These are phyloP conservation scores for Metschnikowia gelsemii DNA, from an alignment of 805 yeast species.

Conservation along the genomic window DNA sequence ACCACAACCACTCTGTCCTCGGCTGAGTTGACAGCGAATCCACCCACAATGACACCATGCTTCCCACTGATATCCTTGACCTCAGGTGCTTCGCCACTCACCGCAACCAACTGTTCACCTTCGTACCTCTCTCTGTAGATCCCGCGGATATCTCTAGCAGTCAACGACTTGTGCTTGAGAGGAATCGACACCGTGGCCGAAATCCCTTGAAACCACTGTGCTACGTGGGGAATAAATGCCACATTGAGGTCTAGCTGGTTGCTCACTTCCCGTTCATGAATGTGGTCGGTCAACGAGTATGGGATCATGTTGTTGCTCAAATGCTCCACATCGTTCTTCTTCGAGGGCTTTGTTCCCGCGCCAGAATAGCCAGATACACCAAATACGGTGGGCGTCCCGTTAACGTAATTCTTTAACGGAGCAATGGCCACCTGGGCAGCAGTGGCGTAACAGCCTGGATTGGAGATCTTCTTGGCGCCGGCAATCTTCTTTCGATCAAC, in stretches of 20 bases:
- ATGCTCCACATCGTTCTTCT: conserved; percentile 80
- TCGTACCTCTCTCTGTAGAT: conserved; percentile 85
- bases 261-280: conserved; percentile 93
- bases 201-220: conserved; percentile 99
- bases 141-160: conserved; percentile 79
- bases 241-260: conserved; percentile 72
- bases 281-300: conserved; percentile 92
- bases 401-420: conserved; percentile 69
- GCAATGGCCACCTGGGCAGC: conserved; percentile 92
- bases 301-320: conserved; percentile 86
- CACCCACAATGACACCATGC: conserved; percentile 94
- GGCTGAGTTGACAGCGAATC: conserved; percentile 86
- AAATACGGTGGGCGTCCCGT: conserved; percentile 79
- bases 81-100: conserved; percentile 89
- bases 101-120: conserved; percentile 80
- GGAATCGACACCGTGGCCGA: conserved; percentile 91
- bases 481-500: conserved; percentile 65
- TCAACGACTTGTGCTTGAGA: conserved; percentile 59
- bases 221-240: conserved; percentile 96
- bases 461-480: conserved; percentile 76
- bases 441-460: conserved; percentile 99
- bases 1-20: conserved; percentile 90
- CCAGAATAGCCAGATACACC: conserved; percentile 99
- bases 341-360: conserved; percentile 98
- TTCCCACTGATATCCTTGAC: conserved; percentile 90